Evolutionary conservation across 345 rosid genomes (phyloP).

Genomic region (Gossypium herbaceum): DNA sequence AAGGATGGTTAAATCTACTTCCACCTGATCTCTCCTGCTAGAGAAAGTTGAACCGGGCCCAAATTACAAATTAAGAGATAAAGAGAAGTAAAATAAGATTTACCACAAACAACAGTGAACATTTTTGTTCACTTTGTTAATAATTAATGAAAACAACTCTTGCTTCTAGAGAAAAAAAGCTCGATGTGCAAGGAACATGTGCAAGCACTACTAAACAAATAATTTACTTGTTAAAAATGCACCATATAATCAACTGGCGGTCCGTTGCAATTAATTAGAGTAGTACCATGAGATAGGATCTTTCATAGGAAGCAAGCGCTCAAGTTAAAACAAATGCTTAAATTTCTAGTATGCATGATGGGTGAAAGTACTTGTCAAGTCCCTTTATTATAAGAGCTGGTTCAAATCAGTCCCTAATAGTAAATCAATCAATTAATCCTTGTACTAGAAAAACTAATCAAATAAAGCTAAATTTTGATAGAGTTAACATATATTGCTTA

Average conservation of each 20-base stretch:
- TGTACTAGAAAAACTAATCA: too few relatives aligned
- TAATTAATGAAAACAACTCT: background rate
- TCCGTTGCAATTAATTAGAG: background rate
- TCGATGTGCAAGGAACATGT: background rate
- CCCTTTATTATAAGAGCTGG: too few relatives aligned
- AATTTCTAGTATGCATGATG: background rate
- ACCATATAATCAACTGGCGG: background rate
- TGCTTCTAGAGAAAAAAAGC: background rate
- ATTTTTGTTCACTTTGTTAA: background rate
- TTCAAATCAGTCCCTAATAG: too few relatives aligned
- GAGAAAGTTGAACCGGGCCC: conserved; percentile 11
- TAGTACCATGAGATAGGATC: background rate
- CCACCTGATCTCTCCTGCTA: conserved; percentile 60
- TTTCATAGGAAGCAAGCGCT: background rate
- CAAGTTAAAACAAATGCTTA: background rate
- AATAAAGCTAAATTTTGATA: too few relatives aligned
- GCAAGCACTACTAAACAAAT: background rate
- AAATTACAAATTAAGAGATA: background rate
- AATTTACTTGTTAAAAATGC: background rate
- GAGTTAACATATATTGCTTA: too few relatives aligned
- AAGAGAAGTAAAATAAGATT: background rate
- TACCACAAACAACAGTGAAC: background rate
- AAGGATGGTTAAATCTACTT: conserved; percentile 43
- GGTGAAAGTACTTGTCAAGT: too few relatives aligned
- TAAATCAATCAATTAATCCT: too few relatives aligned